Evolutionary conservation across 495 filamentous ascomycete species (phyloP).

Genomic region (Penicillium antarcticum): DNA sequence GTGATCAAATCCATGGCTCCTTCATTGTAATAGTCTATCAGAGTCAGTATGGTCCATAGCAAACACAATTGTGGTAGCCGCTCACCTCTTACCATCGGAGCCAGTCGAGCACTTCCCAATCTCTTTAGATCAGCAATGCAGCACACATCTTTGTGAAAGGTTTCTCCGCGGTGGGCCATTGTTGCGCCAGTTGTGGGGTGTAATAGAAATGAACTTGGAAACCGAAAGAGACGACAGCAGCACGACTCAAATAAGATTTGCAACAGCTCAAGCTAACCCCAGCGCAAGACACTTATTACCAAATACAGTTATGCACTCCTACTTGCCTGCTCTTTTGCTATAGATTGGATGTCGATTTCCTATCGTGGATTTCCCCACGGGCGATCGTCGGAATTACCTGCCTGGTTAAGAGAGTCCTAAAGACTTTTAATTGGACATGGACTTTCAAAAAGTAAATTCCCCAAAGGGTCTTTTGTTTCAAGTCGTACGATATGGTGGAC

Average conservation of each 20-base stretch:
- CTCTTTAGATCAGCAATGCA: slow-evolving; percentile 34
- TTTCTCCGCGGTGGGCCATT: slow-evolving; percentile 33
- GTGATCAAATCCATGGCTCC: slow-evolving; percentile 41
- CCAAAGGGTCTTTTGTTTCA: neutral
- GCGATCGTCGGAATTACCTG: slow-evolving; percentile 11
- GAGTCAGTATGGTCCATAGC: neutral
- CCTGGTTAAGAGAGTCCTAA: neutral
- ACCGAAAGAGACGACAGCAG: neutral
- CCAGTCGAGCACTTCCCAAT: slow-evolving; percentile 23
- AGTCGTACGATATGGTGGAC: slow-evolving; percentile 15
- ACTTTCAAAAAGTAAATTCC: too few relatives aligned
- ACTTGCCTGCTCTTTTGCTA: slow-evolving; percentile 1
- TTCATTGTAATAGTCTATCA: slow-evolving; percentile 48
- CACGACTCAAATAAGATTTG: slow-evolving; percentile 12
- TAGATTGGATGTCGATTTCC: slow-evolving; percentile 9
- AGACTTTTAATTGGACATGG: too few relatives aligned
- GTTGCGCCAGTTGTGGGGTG: neutral
- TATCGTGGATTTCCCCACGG: slow-evolving; percentile 4
- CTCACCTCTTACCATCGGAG: slow-evolving; percentile 29
- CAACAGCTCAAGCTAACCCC: neutral
- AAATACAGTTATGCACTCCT: neutral
- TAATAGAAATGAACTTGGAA: neutral
- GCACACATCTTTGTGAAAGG: slow-evolving; percentile 29
- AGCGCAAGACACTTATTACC: neutral
- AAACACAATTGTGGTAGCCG: neutral